These are phyloP conservation scores for Leishmania mexicana DNA, from an alignment of 208 protist genomes.

Conservation along the genomic window DNA sequence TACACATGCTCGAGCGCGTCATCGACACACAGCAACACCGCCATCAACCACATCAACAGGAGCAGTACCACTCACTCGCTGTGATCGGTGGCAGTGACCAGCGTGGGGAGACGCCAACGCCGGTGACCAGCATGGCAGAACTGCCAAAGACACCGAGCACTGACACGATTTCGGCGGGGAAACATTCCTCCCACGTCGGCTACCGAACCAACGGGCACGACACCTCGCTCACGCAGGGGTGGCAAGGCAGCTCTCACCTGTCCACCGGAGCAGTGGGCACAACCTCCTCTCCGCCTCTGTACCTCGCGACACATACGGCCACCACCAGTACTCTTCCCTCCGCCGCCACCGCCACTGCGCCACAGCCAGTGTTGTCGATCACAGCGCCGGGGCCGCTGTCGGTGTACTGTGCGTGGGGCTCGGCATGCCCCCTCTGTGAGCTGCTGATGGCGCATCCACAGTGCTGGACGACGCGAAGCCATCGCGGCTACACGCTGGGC, in stretches of 20 bases:
- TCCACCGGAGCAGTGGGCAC: neutral
- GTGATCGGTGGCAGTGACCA: neutral
- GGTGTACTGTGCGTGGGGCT: constrained; percentile 79
- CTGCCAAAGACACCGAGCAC: constrained; percentile 20
- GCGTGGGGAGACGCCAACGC: constrained; percentile 7
- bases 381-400: constrained; percentile 18
- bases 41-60: constrained; percentile 6
- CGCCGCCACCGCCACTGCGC: neutral
- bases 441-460: constrained; percentile 53
- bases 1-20: constrained; percentile 34
- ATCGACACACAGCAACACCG: constrained; percentile 12
- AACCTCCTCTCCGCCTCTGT: constrained; percentile 7
- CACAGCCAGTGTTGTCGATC: neutral
- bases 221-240: neutral
- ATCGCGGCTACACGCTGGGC: constrained; percentile 21
- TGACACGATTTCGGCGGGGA: constrained; percentile 8
- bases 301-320: neutral
- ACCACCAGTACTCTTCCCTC: neutral
- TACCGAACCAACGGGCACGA: neutral
- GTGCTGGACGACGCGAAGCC: constrained; percentile 43
- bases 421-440: constrained; percentile 76
- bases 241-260: neutral
- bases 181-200: neutral
- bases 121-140: neutral
- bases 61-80: neutral